These are phyloP conservation scores for Claviceps africana DNA, from an alignment of 2,329 filamentous ascomycete genomes.

Conservation along the genomic window DNA sequence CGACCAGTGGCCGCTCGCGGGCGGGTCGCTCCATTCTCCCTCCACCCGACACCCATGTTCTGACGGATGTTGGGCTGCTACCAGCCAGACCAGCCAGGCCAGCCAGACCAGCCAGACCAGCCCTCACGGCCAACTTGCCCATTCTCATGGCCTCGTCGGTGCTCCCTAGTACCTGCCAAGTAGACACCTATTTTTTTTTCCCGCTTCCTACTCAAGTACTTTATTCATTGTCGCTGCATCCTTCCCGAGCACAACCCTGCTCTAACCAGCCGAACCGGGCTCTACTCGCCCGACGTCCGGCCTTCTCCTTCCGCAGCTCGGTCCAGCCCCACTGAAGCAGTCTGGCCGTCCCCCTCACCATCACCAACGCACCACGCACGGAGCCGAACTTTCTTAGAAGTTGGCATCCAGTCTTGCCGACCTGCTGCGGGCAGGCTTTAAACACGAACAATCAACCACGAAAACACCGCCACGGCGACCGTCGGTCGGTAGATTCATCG, in stretches of 20 bases:
- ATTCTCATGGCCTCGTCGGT: no score
- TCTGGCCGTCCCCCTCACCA: not conserved
- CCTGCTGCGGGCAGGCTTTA: not conserved
- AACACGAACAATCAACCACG: no score
- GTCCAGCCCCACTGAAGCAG: conserved; percentile 1
- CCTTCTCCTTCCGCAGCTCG: not conserved
- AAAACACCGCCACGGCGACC: not conserved
- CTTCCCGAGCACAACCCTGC: not conserved
- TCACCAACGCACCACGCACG: not conserved
- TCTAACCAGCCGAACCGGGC: not conserved
- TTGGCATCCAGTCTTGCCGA: not conserved
- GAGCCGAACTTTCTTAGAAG: not conserved
- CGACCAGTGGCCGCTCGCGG: no score
- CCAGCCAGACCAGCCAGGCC: not conserved
- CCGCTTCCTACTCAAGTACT: no score
- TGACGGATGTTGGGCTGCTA: no score
- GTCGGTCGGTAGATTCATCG: not conserved
- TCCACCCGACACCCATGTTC: no score
- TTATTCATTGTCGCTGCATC: not conserved
- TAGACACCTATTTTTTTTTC: not conserved
- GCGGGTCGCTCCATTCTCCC: no score
- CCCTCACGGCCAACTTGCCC: not conserved
- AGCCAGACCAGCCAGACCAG: not conserved
- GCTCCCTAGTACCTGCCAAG: no score
- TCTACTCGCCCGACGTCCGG: not conserved